phyloP scores from a whole-genome alignment of 2,329 filamentous ascomycete species.

The Scedosporium apiospermum region DNA sequence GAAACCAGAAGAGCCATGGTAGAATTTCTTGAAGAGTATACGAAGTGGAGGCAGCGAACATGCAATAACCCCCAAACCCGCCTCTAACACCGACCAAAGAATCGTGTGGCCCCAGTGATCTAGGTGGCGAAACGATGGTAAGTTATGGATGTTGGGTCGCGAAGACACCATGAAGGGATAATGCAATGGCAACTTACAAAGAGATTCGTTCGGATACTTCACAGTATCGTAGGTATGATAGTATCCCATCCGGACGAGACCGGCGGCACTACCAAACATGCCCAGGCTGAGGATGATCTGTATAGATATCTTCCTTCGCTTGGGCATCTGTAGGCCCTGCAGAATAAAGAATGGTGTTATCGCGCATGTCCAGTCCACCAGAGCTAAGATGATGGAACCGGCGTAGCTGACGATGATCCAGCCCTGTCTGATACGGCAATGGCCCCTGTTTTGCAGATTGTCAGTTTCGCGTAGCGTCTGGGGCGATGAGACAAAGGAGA shows the following conservation, averaged over 20 bases:
- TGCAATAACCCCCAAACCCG: constrained; percentile 11
- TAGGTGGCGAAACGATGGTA: not conserved
- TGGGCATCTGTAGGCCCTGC: constrained; percentile 15
- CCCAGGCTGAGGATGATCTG: constrained; percentile 7
- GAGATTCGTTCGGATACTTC: constrained; percentile 7
- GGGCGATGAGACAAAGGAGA: not conserved
- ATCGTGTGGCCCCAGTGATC: constrained; percentile 9
- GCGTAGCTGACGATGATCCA: constrained; percentile 12
- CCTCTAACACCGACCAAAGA: constrained; percentile 11
- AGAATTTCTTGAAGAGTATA: constrained; percentile 11
- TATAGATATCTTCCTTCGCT: constrained; percentile 12
- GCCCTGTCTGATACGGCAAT: constrained; percentile 7
- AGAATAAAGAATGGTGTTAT: constrained; percentile 20
- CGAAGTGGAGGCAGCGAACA: constrained; percentile 11
- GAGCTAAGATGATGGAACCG: constrained; percentile 14
- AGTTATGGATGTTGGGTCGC: not conserved
- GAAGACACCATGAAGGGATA: not conserved
- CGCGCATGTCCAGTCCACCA: constrained; percentile 18
- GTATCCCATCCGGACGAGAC: constrained; percentile 6
- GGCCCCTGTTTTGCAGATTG: not conserved
- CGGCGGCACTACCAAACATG: constrained; percentile 9
- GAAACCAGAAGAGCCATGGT: not conserved
- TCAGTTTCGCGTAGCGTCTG: not conserved
- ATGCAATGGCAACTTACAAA: constrained; percentile 4
- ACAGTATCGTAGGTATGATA: constrained; percentile 8